Base-by-base conservation (phyloP, 1,284 basidiomycete species). In the Cryptococcus sp. region DNA sequence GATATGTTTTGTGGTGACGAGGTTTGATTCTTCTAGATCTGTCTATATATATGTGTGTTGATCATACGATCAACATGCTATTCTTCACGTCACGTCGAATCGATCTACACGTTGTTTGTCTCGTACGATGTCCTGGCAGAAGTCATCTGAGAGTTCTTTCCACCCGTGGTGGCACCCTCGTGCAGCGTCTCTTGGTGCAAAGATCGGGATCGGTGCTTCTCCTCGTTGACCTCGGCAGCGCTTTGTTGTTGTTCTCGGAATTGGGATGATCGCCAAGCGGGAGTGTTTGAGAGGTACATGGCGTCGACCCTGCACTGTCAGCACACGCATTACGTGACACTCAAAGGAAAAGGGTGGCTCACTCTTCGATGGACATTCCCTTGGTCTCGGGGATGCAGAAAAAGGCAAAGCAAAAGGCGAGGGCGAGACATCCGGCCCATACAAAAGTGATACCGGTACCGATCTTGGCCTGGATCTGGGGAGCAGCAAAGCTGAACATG, bases 321-420 rank as follows among this genome's bases (percentile, higher is more conserved):
- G n/a, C n/a, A n/a, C n/a, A n/a, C n/a, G n/a, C n/a, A n/a, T n/a
- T n/a, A n/a, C n/a, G n/a, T n/a, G n/a, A n/a, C n/a, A n/a, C n/a
- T n/a, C n/a, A n/a, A n/a, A n/a, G n/a, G n/a, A n/a, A n/a, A n/a
- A n/a, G n/a, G n/a, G n/a, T 24, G 18, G 16, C 58, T 40, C 35
- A 60, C 55, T 66, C 59, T 42, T 71, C 72, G 46, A 73, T 61
- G 10, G 63, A 63, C 43, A 63, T 50, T 35, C 65, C 72, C 53
- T 59, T 64, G 48, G 65, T 73, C 52, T 74, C 73, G 22, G 74
- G 74, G 32, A 75, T 62, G 56, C 68, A 71, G 58, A 71, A 63
- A 63, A 69, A 73, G 32, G 65, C 63, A 50, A 74, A 73, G 41
- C 57, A 33, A 52, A 66, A 58, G 22, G 24, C 40, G 26, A 43